A percentile compares a stretch with the other conserved stretches of the same genome.
These are phyloP conservation scores for Protea cynaroides DNA, from an alignment of 164 flowering plant species.

Conservation along the genomic window DNA sequence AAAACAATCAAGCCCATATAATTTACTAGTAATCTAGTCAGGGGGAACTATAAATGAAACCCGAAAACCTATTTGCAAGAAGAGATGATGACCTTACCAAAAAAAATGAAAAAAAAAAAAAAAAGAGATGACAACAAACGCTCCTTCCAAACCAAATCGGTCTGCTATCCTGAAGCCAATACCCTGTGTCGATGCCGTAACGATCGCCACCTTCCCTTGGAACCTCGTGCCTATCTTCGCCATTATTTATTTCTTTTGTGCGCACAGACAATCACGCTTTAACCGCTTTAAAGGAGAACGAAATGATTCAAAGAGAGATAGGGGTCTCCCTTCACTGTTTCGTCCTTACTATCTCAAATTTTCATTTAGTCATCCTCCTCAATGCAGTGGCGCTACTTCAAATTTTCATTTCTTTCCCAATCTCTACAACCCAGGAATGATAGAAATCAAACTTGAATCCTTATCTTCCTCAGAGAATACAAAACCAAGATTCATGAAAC, in stretches of 20 bases:
- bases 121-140: conserved; percentile 82
- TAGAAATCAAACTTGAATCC: too few relatives aligned
- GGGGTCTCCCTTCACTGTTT: too few relatives aligned
- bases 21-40: neutral
- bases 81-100: too few relatives aligned
- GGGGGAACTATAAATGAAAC: neutral
- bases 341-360: too few relatives aligned
- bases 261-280: neutral
- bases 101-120: too few relatives aligned
- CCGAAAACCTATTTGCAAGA: conserved; percentile 72
- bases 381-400: too few relatives aligned
- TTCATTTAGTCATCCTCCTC: too few relatives aligned
- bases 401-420: too few relatives aligned
- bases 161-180: conserved; percentile 82
- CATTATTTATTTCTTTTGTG: conserved; percentile 3
- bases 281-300: neutral
- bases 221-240: conserved; percentile 50
- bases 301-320: neutral
- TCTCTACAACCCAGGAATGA: too few relatives aligned
- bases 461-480: too few relatives aligned
- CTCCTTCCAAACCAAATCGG: conserved; percentile 86
- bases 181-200: conserved; percentile 94
- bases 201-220: conserved; percentile 78
- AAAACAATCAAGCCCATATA: too few relatives aligned
- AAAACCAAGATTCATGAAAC: too few relatives aligned